phyloP scores from a whole-genome alignment of 2,329 filamentous ascomycete species.

The Colletotrichum truncatum region DNA sequence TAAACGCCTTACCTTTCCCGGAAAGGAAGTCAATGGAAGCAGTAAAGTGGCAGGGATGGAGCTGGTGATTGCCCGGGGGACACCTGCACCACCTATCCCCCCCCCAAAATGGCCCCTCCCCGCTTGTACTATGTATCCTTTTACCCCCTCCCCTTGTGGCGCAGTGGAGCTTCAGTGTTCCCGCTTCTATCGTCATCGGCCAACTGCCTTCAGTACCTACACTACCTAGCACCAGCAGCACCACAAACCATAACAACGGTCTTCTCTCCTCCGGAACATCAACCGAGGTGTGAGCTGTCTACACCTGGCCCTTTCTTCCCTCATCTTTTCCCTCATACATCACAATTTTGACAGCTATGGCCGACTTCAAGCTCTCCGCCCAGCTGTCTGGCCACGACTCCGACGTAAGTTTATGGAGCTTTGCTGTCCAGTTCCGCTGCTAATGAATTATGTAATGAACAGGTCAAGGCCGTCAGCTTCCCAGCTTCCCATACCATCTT shows the following conservation, averaged over 20 bases:
- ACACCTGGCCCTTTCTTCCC: not conserved
- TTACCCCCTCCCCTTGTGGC: constrained; percentile 22
- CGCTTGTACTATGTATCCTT: too few species aligned
- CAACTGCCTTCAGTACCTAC: constrained; percentile 14
- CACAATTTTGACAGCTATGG: constrained; percentile 58
- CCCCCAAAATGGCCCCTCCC: not conserved
- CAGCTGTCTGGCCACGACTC: constrained; percentile 89
- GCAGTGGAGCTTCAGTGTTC: constrained; percentile 26
- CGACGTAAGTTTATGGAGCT: constrained; percentile 72
- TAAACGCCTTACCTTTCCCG: not conserved
- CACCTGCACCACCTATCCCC: not conserved
- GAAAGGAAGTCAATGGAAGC: constrained; percentile 22
- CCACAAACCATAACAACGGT: not conserved
- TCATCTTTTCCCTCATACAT: not conserved
- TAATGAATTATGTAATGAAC: constrained; percentile 15
- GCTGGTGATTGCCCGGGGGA: constrained; percentile 22
- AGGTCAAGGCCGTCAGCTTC: constrained; percentile 91
- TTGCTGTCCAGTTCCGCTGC: constrained; percentile 5
- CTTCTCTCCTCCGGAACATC: not conserved
- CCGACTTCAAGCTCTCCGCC: constrained; percentile 92
- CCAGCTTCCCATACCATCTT: constrained; percentile 77
- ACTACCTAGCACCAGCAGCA: not conserved
- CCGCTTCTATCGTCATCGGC: constrained; percentile 26
- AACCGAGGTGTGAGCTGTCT: constrained; percentile 10
- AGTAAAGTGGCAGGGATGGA: constrained; percentile 20